Percentiles rank a stretch among this genome's conserved stretches.
phyloP scores from a whole-genome alignment of 2,329 filamentous ascomycete genomes.

The Capronia americana region DNA sequence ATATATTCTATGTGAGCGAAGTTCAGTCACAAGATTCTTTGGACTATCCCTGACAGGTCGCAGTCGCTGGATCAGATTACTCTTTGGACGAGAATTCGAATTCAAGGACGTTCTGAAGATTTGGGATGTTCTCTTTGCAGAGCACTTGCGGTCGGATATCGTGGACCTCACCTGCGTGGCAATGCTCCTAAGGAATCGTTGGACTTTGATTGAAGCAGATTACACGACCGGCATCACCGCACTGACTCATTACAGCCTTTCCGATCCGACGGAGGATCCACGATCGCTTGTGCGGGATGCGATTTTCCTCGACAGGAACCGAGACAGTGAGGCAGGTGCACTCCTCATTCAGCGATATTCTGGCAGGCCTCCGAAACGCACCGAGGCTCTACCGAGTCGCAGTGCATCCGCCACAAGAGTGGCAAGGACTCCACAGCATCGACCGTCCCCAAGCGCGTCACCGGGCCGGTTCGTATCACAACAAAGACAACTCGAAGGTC shows the following conservation, averaged over 20 bases:
- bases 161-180: conserved; percentile 91
- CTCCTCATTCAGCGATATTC: conserved; percentile 56
- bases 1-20: conserved; percentile 84
- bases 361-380: conserved; percentile 49
- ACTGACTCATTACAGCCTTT: conserved; percentile 81
- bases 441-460: conserved; percentile 46
- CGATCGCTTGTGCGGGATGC: conserved; percentile 87
- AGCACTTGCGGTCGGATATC: conserved; percentile 78
- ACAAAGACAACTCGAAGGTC: conserved; percentile 51
- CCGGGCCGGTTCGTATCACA: conserved; percentile 46
- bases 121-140: conserved; percentile 90
- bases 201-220: conserved; percentile 84
- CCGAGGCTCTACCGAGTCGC: conserved; percentile 35
- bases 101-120: conserved; percentile 82
- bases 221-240: conserved; percentile 84
- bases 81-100: conserved; percentile 92
- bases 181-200: conserved; percentile 90
- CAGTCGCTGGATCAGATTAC: conserved; percentile 88
- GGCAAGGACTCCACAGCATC: conserved; percentile 35
- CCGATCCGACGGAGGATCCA: conserved; percentile 67
- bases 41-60: conserved; percentile 2
- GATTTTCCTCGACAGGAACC: conserved; percentile 58
- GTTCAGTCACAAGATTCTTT: no score
- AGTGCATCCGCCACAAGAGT: conserved; percentile 34
- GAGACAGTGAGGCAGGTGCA: conserved; percentile 51